phyloP scores from a whole-genome alignment of 345 rosid species.

The Lepidium sativum region DNA sequence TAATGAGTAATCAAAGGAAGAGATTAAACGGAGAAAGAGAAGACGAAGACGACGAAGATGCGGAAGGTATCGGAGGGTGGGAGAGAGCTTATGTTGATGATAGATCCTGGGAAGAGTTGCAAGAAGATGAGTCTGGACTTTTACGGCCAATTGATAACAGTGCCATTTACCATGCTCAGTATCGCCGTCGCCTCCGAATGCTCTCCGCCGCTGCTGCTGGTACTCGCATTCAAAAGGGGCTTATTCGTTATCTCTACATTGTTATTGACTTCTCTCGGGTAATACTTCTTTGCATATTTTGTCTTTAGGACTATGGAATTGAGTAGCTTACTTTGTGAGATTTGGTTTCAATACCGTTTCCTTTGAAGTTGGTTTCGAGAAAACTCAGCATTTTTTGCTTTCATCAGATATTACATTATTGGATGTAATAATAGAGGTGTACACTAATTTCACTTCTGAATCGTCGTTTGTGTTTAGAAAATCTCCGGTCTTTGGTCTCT shows the following conservation, averaged over 20 bases:
- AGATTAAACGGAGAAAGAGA: slow-evolving; percentile 36
- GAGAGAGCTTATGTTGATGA: slow-evolving; percentile 71
- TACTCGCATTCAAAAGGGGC: slow-evolving; percentile 82
- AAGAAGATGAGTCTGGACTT: slow-evolving; percentile 83
- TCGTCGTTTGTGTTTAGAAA: background rate
- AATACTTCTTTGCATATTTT: background rate
- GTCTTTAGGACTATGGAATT: background rate
- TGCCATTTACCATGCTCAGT: slow-evolving; percentile 61
- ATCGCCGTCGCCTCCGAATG: slow-evolving; percentile 66
- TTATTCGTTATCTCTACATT: slow-evolving; percentile 77
- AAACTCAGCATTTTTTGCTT: background rate
- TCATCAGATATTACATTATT: background rate
- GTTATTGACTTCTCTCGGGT: slow-evolving; percentile 87
- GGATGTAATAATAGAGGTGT: background rate
- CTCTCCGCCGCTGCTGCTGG: slow-evolving; percentile 46
- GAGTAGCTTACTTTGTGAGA: background rate
- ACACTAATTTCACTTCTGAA: background rate
- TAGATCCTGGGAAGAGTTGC: slow-evolving; percentile 75
- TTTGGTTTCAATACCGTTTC: background rate
- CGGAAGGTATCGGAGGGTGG: slow-evolving; percentile 63
- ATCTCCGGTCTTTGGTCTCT: slow-evolving; percentile 4
- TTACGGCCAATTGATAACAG: slow-evolving; percentile 65
- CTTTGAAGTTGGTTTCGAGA: background rate
- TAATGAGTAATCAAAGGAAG: slow-evolving; percentile 38
- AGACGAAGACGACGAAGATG: slow-evolving; percentile 64